Evolutionary conservation across 2,329 filamentous ascomycete genomes (phyloP), one percentile per base, ranked within the genome.

Genomic region (Ambrosiella beaveri): DNA sequence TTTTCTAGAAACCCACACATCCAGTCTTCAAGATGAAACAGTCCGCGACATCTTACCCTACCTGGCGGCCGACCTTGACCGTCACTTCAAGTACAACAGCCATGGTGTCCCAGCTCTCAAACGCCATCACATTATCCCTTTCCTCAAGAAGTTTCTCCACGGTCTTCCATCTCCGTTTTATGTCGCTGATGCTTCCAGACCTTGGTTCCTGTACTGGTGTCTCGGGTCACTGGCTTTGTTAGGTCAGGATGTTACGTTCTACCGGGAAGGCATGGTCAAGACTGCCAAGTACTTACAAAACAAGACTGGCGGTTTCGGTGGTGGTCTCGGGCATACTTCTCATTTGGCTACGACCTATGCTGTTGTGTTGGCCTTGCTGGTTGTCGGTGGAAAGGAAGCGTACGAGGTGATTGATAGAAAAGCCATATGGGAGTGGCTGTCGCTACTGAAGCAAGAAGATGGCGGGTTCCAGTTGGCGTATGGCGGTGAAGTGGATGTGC

Each of bases 191-290:
- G 85, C 93, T 38, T 90, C 86, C 67, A 77, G 91, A 58, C 90
- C 93, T 8, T 98, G 93, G 93, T 79, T 95, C 65, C 77, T 95
- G 63, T 97, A 96, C 72, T 98, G 93, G 93, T 86, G 80, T 57
- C 74, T 97, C 57, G 80, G 84, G 39, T 88, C 80, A 1, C 74
- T 98, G 63, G 74, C 78, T 35, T 74, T 90, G 39, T 73, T 98
- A 54, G 89, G 88, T 53, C 81, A 89, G 66, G 87, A 95, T 67
- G 74, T 79, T 53, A 70, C 70, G 38, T 70, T 80, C 44, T 91
- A 88, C 69, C 79, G 84, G 58, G 73, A 85, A 63, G 76, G 78
- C 71, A 80, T 91, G 60, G 73, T 86, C 55, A 78, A 82, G 61
- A 96, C 90, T 6, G 83, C 93, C 55, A 77, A 76, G 53, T 81